phyloP scores from a whole-genome alignment of 345 rosid species.

The Ceriops tagal region DNA sequence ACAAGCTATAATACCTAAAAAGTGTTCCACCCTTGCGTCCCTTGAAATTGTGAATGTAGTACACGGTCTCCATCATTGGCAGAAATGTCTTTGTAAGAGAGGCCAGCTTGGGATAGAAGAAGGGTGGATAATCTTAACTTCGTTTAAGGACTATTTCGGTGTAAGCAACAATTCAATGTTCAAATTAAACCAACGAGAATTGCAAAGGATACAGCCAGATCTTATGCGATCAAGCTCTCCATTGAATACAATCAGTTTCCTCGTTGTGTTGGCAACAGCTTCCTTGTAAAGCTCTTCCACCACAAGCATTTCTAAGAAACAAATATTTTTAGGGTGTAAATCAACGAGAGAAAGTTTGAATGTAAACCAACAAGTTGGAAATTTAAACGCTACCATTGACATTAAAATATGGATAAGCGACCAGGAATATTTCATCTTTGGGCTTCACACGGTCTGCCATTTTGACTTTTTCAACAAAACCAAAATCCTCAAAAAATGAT shows the following conservation, averaged over 20 bases:
- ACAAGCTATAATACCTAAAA: conserved; percentile 55
- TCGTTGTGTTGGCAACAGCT: conserved; percentile 55
- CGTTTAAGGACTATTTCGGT: conserved; percentile 33
- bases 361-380: conserved; percentile 9
- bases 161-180: not conserved
- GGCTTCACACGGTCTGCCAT: conserved; percentile 83
- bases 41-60: conserved; percentile 91
- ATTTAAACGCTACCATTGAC: conserved; percentile 60
- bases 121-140: conserved; percentile 73
- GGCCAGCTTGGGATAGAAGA: conserved; percentile 92
- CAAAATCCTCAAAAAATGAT: conserved; percentile 80
- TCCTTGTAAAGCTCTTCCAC: conserved; percentile 95
- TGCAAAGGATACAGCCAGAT: conserved; percentile 88
- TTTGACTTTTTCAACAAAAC: conserved; percentile 71
- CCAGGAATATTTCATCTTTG: conserved; percentile 70
- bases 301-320: conserved; percentile 75
- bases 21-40: conserved; percentile 81
- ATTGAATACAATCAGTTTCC: conserved; percentile 77
- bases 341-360: conserved; percentile 12
- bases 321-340: conserved; percentile 3
- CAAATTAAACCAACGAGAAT: not conserved
- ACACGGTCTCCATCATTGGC: conserved; percentile 82
- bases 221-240: conserved; percentile 94
- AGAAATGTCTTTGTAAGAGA: conserved; percentile 67
- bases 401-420: conserved; percentile 86